These are phyloP conservation scores for Populus simonii DNA, from an alignment of 345 rosid genomes.

Conservation along the genomic window DNA sequence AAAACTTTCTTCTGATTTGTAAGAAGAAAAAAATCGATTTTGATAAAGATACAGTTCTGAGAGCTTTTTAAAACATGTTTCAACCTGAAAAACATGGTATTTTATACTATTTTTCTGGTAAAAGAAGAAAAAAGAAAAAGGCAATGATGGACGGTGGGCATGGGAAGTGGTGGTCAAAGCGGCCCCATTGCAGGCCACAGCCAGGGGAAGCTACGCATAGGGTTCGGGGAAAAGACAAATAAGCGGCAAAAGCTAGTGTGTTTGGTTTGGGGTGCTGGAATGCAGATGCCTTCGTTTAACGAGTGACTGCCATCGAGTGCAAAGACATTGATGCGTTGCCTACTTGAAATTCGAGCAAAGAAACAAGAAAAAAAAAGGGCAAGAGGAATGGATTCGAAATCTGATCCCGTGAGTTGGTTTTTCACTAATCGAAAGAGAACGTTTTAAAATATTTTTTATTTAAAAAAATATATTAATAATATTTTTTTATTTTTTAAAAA, in stretches of 20 bases:
- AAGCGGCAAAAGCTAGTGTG: not conserved
- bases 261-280: not conserved
- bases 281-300: too few species aligned
- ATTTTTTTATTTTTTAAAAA: too few species aligned
- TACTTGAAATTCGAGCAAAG: not conserved
- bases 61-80: too few species aligned
- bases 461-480: too few species aligned
- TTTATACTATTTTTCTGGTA: not conserved
- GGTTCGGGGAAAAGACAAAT: not conserved
- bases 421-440: not conserved
- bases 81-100: too few species aligned
- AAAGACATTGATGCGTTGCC: not conserved
- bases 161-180: constrained; percentile 4
- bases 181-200: not conserved
- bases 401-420: not conserved
- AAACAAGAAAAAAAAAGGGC: too few species aligned
- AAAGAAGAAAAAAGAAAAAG: not conserved
- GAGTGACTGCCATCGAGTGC: not conserved
- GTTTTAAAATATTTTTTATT: too few species aligned
- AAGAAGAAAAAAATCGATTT: too few species aligned
- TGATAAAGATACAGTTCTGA: too few species aligned
- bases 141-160: not conserved
- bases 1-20: too few species aligned
- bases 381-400: not conserved
- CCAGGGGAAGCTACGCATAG: not conserved